Percentiles rank a stretch among this genome's conserved stretches.
phyloP scores from a whole-genome alignment of 495 filamentous ascomycete species.

The Amorphotheca resinae region DNA sequence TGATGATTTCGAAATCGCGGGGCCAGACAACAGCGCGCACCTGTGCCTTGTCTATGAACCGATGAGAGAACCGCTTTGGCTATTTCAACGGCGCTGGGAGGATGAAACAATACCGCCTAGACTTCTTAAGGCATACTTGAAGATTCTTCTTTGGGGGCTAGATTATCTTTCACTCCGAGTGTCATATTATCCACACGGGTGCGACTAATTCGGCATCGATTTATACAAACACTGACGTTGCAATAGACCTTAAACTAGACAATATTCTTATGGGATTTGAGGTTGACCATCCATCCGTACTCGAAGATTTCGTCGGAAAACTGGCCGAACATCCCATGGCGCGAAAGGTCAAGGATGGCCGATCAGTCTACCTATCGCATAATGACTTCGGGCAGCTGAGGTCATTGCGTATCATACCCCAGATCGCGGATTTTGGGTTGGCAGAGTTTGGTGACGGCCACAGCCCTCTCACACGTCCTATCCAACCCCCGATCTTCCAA shows the following conservation, averaged over 20 bases:
- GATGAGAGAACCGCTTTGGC: slow-evolving; percentile 32
- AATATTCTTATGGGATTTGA: slow-evolving; percentile 7
- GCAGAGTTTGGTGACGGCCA: slow-evolving; percentile 26
- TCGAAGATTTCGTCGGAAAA: slow-evolving; percentile 31
- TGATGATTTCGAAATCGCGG: slow-evolving; percentile 26
- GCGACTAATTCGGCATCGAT: neutral
- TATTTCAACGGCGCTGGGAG: slow-evolving; percentile 27
- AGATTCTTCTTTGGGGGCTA: slow-evolving; percentile 26
- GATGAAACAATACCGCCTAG: slow-evolving; percentile 18
- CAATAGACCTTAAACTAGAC: slow-evolving; percentile 7
- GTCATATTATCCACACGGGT: slow-evolving; percentile 17
- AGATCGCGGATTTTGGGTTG: slow-evolving; percentile 31
- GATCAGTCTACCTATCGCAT: slow-evolving; percentile 28
- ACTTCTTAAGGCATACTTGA: slow-evolving; percentile 31
- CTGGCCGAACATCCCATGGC: slow-evolving; percentile 26
- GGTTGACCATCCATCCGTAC: slow-evolving; percentile 19
- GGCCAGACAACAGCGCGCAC: slow-evolving; percentile 28
- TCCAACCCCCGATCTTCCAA: slow-evolving; percentile 8
- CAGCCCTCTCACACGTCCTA: slow-evolving; percentile 14
- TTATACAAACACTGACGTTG: slow-evolving; percentile 21
- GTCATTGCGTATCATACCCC: slow-evolving; percentile 25
- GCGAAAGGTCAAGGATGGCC: slow-evolving; percentile 29
- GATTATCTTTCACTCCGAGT: slow-evolving; percentile 15
- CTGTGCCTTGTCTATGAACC: slow-evolving; percentile 30
- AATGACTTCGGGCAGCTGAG: slow-evolving; percentile 30